phyloP scores from a whole-genome alignment of 2,329 filamentous ascomycete genomes.

The Penicillium sp. region DNA sequence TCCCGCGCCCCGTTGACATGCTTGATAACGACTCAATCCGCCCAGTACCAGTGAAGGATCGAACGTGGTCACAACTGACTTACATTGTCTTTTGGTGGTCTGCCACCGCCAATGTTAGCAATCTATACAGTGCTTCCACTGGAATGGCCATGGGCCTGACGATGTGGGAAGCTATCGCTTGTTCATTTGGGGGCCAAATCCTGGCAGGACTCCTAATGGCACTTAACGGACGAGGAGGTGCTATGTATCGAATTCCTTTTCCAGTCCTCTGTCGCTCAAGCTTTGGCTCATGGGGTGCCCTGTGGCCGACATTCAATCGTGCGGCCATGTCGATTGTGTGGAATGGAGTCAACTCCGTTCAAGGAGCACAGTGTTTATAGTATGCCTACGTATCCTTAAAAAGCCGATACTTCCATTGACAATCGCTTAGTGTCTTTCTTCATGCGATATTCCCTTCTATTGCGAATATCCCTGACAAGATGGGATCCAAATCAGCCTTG shows the following conservation, averaged over 20 bases:
- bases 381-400: neutral
- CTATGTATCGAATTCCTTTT: conserved; percentile 47
- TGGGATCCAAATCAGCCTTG: conserved; percentile 43
- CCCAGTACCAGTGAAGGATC: conserved; percentile 40
- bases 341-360: conserved; percentile 45
- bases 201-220: conserved; percentile 37
- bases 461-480: conserved; percentile 40
- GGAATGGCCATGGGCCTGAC: conserved; percentile 46
- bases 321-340: conserved; percentile 50
- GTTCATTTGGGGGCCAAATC: conserved; percentile 43
- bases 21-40: conserved; percentile 46
- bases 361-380: conserved; percentile 41
- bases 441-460: conserved; percentile 46
- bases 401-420: neutral
- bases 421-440: conserved; percentile 35
- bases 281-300: conserved; percentile 48
- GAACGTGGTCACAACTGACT: conserved; percentile 44
- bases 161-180: conserved; percentile 52
- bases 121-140: conserved; percentile 42
- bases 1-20: conserved; percentile 9
- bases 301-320: conserved; percentile 42
- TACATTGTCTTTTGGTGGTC: conserved; percentile 49
- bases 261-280: conserved; percentile 45
- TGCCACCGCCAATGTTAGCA: conserved; percentile 37
- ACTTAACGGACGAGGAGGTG: conserved; percentile 45